Evolutionary conservation across 2,329 filamentous ascomycete species (phyloP), one percentile per base, ranked within the genome.

Genomic region (Colletotrichum caudatum): DNA sequence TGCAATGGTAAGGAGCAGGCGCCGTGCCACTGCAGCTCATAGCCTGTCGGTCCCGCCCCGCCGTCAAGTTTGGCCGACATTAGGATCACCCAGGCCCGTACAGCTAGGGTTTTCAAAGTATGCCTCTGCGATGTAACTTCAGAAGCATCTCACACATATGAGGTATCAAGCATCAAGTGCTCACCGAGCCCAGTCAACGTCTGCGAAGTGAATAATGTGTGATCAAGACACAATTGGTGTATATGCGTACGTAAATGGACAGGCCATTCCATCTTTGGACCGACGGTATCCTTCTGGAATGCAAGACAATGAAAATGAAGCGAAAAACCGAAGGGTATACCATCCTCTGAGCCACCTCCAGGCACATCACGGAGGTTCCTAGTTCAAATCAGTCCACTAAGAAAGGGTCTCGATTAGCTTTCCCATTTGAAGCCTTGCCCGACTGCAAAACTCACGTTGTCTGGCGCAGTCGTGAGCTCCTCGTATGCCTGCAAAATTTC

Each of bases 401-500:
- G 26, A 44, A 2, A 20, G 35, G 14, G 3, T 14, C n/a, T 33
- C 8, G 6, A 39, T 73, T 51, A 73, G 64, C 63, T 35, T 46
- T 35, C 1, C 9, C 12, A 11, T 8, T 7, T 16, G 14, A 23
- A 14, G 9, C 39, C 8, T 33, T 1, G 9, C 23, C 18, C 33
- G 33, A 6, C 16, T 14, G 1, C 18, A n/a, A 23, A n/a, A 82
- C 84, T 81, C 70, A 88, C 86, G 78, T 82, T 84, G 23, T 88
- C 87, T 3, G 83, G 82, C 26, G 92, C 89, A 74, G 87, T 88
- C 71, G 90, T 93, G 64, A 96, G 88, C 80, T 97, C 93, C 77
- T 97, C 94, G 80, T 94, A 97, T 51, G 88, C 91, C 81, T 95
- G 92, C 73, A 94, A 82, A 56, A 93, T 88, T 74, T 90, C 90